Evolutionary conservation across 78 protist genomes (phyloP).

Genomic region (Monosiga brevicollis): DNA sequence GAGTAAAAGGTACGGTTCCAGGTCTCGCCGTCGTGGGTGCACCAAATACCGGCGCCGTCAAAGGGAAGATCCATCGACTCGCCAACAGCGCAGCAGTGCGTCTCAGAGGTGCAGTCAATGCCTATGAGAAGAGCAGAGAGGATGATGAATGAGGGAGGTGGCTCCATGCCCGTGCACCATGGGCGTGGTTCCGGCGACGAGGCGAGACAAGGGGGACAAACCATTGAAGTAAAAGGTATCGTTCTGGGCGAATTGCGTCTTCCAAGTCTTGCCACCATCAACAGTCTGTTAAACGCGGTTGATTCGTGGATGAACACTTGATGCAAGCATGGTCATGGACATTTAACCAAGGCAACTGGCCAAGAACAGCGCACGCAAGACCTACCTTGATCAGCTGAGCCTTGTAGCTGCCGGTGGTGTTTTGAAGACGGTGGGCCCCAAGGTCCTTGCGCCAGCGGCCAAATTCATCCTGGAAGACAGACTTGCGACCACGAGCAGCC

Average conservation of each 20-base stretch:
- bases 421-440: not conserved
- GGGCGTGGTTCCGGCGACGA: too few species aligned
- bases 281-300: too few species aligned
- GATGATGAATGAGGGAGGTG: too few species aligned
- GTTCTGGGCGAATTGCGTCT: not conserved
- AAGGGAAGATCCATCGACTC: not conserved
- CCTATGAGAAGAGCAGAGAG: too few species aligned
- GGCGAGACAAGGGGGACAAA: too few species aligned
- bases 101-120: not conserved
- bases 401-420: not conserved
- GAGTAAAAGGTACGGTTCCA: not conserved
- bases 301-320: too few species aligned
- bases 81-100: not conserved
- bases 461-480: not conserved
- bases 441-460: not conserved
- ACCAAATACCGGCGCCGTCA: not conserved
- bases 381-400: slow-evolving; percentile 5
- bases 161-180: too few species aligned
- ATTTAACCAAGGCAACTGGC: too few species aligned
- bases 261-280: slow-evolving; percentile 28
- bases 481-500: not conserved
- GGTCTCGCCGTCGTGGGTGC: not conserved
- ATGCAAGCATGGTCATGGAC: too few species aligned
- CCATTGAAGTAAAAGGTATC: slow-evolving; percentile 20
- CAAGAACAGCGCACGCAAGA: too few species aligned